phyloP scores from a whole-genome alignment of 2,329 filamentous ascomycete species.

The Calcarisporium arbuscula region DNA sequence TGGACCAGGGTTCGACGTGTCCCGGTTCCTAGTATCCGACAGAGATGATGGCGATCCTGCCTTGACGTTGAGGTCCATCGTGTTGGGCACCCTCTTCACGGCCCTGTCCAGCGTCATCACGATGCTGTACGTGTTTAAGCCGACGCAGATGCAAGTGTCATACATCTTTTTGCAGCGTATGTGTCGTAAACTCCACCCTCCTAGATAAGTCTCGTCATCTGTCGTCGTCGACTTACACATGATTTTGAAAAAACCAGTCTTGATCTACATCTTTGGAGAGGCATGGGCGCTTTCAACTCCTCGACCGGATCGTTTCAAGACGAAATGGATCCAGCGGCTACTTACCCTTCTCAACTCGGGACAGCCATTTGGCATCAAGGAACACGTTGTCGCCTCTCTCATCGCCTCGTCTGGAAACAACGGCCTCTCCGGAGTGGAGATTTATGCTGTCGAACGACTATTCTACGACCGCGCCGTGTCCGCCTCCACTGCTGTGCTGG shows the following conservation, averaged over 20 bases:
- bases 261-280: constrained; percentile 1
- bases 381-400: constrained; percentile 15
- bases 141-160: constrained; percentile 12
- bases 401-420: constrained; percentile 15
- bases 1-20: constrained; percentile 10
- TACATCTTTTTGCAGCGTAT: constrained; percentile 12
- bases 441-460: constrained; percentile 14
- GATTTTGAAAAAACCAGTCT: too few species aligned
- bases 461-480: constrained; percentile 14
- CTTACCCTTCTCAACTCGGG: constrained; percentile 12
- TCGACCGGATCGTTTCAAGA: constrained; percentile 6
- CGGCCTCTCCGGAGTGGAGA: constrained; percentile 13
- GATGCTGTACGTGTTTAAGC: constrained; percentile 14
- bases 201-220: too few species aligned
- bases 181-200: background rate
- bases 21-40: constrained; percentile 13
- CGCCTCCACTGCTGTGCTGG: constrained; percentile 19
- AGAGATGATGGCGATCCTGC: constrained; percentile 15
- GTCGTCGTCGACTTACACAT: too few species aligned
- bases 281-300: background rate
- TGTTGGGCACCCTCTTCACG: constrained; percentile 13
- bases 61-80: constrained; percentile 14
- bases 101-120: constrained; percentile 16
- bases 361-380: constrained; percentile 13
- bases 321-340: constrained; percentile 1